These are phyloP conservation scores for Fusarium goolgardi DNA, from an alignment of 2,329 filamentous ascomycete genomes.

Conservation along the genomic window DNA sequence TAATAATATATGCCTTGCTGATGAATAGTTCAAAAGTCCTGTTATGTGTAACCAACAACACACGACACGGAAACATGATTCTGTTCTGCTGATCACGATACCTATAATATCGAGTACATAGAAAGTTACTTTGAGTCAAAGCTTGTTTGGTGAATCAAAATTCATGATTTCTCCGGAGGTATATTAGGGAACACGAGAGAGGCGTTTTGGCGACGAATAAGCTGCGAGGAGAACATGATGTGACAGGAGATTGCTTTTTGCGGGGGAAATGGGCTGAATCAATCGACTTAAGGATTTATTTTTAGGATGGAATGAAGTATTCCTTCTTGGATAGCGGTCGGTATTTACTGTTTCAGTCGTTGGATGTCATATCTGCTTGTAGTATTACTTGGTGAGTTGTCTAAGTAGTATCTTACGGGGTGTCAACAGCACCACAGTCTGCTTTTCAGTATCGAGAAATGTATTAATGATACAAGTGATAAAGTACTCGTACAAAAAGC, in stretches of 20 bases:
- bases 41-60: conserved; percentile 1
- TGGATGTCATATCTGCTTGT: not conserved
- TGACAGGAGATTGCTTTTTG: conserved; percentile 15
- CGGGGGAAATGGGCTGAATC: conserved; percentile 25
- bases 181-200: conserved; percentile 25
- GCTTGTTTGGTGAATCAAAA: not conserved
- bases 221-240: conserved; percentile 1
- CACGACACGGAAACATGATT: not conserved
- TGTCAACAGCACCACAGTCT: not conserved
- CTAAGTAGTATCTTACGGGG: not conserved
- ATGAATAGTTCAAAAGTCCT: not conserved
- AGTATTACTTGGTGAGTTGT: not conserved
- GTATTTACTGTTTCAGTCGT: not conserved
- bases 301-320: conserved; percentile 12
- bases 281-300: conserved; percentile 22
- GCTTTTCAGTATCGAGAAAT: not conserved
- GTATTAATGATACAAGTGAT: not conserved
- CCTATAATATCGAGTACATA: no score
- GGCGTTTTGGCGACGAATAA: conserved; percentile 31
- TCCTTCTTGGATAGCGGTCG: not conserved
- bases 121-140: not conserved
- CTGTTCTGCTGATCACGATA: conserved; percentile 11
- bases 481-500: not conserved
- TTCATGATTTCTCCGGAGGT: conserved; percentile 2
- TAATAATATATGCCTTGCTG: no score